These are phyloP conservation scores for Cryoendolithus antarcticus DNA, from an alignment of 2,329 filamentous ascomycete species.

Conservation along the genomic window DNA sequence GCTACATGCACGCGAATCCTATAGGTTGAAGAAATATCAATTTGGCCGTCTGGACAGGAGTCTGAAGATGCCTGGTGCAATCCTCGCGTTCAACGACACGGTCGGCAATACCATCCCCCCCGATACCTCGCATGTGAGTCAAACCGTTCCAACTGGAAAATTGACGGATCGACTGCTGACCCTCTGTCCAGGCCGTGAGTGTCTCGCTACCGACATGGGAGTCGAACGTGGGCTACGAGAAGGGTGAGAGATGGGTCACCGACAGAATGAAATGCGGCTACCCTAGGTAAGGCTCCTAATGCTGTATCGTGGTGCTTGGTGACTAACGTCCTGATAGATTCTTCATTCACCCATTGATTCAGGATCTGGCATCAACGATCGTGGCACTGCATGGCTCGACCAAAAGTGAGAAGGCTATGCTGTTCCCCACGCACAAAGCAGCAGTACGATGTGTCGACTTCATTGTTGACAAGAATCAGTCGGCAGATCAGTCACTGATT, in stretches of 20 bases:
- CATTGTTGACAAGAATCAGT: slow-evolving; percentile 47
- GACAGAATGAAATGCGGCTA: slow-evolving; percentile 81
- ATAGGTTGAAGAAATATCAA: too few relatives aligned
- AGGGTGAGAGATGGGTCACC: slow-evolving; percentile 79
- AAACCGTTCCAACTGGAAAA: neutral
- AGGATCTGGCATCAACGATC: slow-evolving; percentile 58
- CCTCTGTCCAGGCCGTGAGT: slow-evolving; percentile 62
- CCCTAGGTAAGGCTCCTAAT: slow-evolving; percentile 47
- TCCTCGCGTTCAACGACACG: slow-evolving; percentile 23
- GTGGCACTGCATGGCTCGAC: slow-evolving; percentile 49
- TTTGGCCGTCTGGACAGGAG: too few relatives aligned
- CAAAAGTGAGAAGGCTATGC: slow-evolving; percentile 54
- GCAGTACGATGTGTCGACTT: slow-evolving; percentile 68
- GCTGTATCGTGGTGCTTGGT: neutral
- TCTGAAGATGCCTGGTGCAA: slow-evolving; percentile 9
- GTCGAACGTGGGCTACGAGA: slow-evolving; percentile 84
- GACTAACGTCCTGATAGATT: slow-evolving; percentile 45
- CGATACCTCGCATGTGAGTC: slow-evolving; percentile 64
- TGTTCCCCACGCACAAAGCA: slow-evolving; percentile 62
- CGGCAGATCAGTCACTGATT: slow-evolving; percentile 38
- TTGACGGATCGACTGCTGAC: slow-evolving; percentile 1
- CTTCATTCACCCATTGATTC: slow-evolving; percentile 78
- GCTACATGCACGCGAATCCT: too few relatives aligned
- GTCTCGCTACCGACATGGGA: slow-evolving; percentile 91
- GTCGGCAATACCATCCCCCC: slow-evolving; percentile 60